These are phyloP conservation scores for Erigeron canadensis DNA, from an alignment of 129 eudicot species.

Conservation along the genomic window DNA sequence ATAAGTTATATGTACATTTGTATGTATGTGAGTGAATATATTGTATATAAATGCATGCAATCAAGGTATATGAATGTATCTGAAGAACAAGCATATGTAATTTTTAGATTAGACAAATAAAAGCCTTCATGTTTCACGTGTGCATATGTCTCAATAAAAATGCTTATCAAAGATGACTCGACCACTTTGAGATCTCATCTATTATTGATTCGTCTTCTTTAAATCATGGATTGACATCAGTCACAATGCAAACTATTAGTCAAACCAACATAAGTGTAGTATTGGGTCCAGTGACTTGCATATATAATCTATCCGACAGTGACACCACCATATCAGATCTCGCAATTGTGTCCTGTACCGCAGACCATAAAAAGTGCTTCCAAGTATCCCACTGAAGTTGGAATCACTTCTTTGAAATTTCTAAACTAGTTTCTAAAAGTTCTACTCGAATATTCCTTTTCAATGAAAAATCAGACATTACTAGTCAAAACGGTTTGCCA, in stretches of 20 bases:
- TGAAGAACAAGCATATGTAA: neutral
- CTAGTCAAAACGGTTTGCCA: neutral
- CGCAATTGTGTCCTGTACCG: constrained; percentile 7
- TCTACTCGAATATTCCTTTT: neutral
- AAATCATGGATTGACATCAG: constrained; percentile 17
- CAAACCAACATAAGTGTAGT: constrained; percentile 12
- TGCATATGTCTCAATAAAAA: constrained; percentile 5
- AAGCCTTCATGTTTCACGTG: too few species aligned
- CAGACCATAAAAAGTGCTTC: constrained; percentile 18
- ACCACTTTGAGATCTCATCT: constrained; percentile 14
- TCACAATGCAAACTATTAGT: constrained; percentile 13
- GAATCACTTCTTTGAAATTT: constrained; percentile 7
- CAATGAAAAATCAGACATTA: constrained; percentile 16
- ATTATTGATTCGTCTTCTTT: constrained; percentile 8
- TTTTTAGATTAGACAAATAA: neutral
- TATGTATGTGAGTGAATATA: neutral
- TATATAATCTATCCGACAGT: constrained; percentile 4
- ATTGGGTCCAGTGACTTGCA: constrained; percentile 4
- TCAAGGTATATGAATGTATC: neutral
- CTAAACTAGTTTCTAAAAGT: neutral
- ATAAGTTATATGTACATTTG: neutral
- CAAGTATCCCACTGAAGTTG: constrained; percentile 20
- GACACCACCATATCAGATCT: constrained; percentile 13
- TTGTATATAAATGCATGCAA: neutral
- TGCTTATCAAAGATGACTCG: neutral